Conservation (phyloP, 306 rosid genomes). For the Gleditsia sinensis region DNA sequence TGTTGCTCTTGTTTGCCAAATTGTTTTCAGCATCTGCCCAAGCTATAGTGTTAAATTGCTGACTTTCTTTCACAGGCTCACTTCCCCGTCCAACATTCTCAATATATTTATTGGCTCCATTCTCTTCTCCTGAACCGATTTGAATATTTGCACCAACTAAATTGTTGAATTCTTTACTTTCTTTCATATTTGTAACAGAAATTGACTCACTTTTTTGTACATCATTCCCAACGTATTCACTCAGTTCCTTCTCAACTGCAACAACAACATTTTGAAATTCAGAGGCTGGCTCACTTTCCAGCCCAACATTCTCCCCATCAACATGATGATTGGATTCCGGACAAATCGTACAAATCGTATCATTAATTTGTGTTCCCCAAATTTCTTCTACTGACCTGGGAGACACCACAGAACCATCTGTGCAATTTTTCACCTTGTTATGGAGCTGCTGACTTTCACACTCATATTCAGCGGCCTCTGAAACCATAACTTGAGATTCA, state of each 20-base stretch:
- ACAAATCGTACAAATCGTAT: not conserved
- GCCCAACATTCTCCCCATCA: not conserved
- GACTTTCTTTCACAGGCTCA: not conserved
- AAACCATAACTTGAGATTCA: constrained; percentile 21
- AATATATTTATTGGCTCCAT: not conserved
- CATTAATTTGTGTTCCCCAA: not conserved
- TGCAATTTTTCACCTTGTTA: constrained; percentile 8
- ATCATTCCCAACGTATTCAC: not conserved
- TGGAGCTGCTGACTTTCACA: not conserved
- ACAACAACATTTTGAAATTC: not conserved
- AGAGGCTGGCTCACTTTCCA: constrained; percentile 15
- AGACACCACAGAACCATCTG: constrained; percentile 4
- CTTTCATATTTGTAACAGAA: not conserved
- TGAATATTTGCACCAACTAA: not conserved
- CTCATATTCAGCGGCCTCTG: constrained; percentile 32
- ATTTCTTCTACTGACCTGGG: not conserved
- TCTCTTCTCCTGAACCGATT: not conserved
- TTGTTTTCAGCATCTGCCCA: constrained; percentile 17
- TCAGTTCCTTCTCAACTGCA: not conserved
- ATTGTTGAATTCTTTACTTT: not conserved
- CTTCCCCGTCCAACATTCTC: constrained; percentile 16
- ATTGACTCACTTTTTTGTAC: not conserved
- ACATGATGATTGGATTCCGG: not conserved
- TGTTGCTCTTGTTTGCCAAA: constrained; percentile 2
- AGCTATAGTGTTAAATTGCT: constrained; percentile 12